Evolutionary conservation across 2,329 filamentous ascomycete species (phyloP).

Genomic region (Cytospora chrysosperma): DNA sequence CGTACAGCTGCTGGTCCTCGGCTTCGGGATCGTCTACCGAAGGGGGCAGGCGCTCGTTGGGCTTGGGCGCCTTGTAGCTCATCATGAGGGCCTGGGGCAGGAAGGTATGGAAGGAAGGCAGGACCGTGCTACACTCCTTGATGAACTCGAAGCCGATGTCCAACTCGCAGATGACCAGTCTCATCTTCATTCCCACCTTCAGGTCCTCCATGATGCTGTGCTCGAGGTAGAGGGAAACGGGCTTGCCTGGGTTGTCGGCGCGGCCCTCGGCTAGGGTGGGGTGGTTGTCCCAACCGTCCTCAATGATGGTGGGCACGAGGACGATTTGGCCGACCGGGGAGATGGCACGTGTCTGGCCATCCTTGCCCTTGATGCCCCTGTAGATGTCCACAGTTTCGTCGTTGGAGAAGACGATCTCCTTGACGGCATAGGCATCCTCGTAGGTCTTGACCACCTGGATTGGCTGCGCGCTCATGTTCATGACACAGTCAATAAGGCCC

Average conservation of each 20-base stretch:
- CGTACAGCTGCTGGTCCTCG: conserved; percentile 29
- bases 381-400: conserved; percentile 44
- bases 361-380: conserved; percentile 38
- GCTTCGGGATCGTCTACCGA: conserved; percentile 41
- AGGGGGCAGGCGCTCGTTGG: conserved; percentile 44
- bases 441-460: conserved; percentile 40
- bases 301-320: conserved; percentile 46
- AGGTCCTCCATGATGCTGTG: conserved; percentile 46
- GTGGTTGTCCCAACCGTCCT: conserved; percentile 48
- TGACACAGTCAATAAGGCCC: conserved; percentile 29
- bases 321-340: conserved; percentile 45
- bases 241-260: conserved; percentile 19
- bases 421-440: conserved; percentile 51
- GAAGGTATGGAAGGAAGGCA: conserved; percentile 63
- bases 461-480: conserved; percentile 32
- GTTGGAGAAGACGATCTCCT: conserved; percentile 57
- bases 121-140: conserved; percentile 53
- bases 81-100: conserved; percentile 70
- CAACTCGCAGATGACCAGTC: conserved; percentile 50
- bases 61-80: conserved; percentile 58
- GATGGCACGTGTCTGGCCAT: conserved; percentile 35
- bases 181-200: conserved; percentile 62
- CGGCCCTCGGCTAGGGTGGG: conserved; percentile 35
- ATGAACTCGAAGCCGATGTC: conserved; percentile 59
- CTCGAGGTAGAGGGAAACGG: conserved; percentile 65